A percentile compares a stretch with the other conserved stretches of the same genome.
These are phyloP conservation scores for Bacterosira constricta DNA, from an alignment of 108 stramenopile genomes.

Conservation along the genomic window DNA sequence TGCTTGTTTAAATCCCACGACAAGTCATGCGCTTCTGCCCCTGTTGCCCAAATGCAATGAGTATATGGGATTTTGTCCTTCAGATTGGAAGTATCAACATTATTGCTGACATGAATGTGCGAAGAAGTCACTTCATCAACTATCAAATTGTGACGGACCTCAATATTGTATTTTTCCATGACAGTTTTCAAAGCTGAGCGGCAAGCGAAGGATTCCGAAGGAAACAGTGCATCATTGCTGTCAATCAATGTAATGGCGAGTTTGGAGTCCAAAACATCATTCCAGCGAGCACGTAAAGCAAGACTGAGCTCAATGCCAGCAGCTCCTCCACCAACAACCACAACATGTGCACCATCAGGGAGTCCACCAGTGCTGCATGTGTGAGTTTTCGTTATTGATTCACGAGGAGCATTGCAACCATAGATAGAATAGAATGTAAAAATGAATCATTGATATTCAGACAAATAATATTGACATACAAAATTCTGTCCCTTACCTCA, in stretches of 20 bases:
- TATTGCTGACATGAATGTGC: constrained; percentile 52
- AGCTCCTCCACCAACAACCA: constrained; percentile 96
- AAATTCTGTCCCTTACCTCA: constrained; percentile 12
- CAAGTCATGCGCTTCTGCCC: constrained; percentile 73
- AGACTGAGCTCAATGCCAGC: constrained; percentile 95
- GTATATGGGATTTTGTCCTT: constrained; percentile 61
- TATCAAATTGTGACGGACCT: constrained; percentile 53
- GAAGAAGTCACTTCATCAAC: constrained; percentile 47
- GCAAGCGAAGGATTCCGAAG: constrained; percentile 57
- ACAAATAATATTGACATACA: neutral
- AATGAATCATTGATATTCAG: neutral
- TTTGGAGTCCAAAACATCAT: constrained; percentile 34
- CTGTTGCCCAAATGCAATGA: constrained; percentile 86
- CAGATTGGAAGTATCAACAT: constrained; percentile 17
- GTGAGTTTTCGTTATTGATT: neutral
- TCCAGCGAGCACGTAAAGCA: constrained; percentile 76
- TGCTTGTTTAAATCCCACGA: constrained; percentile 46
- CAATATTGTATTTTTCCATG: constrained; percentile 61
- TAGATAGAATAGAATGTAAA: neutral
- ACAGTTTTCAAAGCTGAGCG: constrained; percentile 48
- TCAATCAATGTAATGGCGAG: constrained; percentile 69
- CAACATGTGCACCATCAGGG: constrained; percentile 39
- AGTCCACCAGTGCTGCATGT: neutral
- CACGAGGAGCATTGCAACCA: neutral
- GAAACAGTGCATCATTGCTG: constrained; percentile 59